Evolutionary conservation across 2,329 filamentous ascomycete species (phyloP).

Genomic region (Dichotomopilus funicola): DNA sequence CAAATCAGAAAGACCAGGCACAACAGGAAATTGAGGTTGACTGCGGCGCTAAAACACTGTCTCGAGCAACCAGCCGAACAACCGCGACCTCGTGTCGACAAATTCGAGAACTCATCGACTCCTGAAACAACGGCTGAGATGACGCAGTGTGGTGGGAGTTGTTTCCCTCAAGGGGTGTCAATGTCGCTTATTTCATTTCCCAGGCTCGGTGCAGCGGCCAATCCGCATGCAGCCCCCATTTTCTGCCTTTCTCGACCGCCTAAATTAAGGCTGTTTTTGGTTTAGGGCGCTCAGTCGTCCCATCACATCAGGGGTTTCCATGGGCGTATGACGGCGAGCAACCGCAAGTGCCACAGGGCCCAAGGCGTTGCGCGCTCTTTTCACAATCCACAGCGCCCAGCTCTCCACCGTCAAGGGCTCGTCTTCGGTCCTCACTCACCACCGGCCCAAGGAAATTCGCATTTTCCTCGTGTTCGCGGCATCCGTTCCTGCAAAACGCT

Average conservation of each 20-base stretch:
- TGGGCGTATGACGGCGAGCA: no score
- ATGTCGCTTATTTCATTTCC: constrained; percentile 34
- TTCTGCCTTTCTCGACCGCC: constrained; percentile 20
- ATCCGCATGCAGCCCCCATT: constrained; percentile 13
- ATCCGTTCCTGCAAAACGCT: no score
- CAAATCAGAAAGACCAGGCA: no score
- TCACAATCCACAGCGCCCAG: not conserved
- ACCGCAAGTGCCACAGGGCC: no score
- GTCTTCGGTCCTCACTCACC: no score
- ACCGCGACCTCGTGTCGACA: not conserved
- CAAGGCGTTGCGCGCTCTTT: not conserved
- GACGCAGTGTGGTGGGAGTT: constrained; percentile 11
- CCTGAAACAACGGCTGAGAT: constrained; percentile 9
- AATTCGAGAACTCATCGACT: not conserved
- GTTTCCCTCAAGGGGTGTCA: constrained; percentile 21
- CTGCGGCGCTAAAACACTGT: no score
- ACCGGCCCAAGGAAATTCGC: no score
- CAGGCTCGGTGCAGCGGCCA: constrained; percentile 13
- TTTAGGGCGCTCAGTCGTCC: not conserved
- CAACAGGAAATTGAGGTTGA: no score
- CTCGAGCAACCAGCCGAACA: no score
- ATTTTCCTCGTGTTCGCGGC: no score
- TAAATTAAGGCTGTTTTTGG: constrained; percentile 1
- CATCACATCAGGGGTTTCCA: constrained; percentile 5
- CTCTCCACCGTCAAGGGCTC: no score